A percentile compares a stretch with the other conserved stretches of the same genome.
phyloP scores from a whole-genome alignment of 2,329 filamentous ascomycete genomes.

The Pseudogymnoascus sp. region DNA sequence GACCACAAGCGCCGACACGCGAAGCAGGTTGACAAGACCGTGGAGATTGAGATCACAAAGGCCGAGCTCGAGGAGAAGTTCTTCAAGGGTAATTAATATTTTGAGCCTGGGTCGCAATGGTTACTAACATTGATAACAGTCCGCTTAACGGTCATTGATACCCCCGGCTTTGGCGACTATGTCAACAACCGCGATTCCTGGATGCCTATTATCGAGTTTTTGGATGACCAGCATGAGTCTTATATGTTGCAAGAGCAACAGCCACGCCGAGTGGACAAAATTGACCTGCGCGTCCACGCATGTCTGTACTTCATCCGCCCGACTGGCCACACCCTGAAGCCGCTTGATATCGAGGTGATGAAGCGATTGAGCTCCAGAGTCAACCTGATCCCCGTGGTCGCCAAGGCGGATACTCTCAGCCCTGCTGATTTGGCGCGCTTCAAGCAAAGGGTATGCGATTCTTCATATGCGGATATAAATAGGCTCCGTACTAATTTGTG shows the following conservation, averaged over 20 bases:
- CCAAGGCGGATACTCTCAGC: constrained; percentile 97
- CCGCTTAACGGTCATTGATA: constrained; percentile 97
- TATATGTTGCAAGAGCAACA: constrained; percentile 99
- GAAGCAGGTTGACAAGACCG: constrained; percentile 99
- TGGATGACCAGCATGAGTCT: constrained; percentile 99
- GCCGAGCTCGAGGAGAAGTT: constrained; percentile 99
- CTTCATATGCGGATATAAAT: not conserved
- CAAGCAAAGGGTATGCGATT: constrained; percentile 74
- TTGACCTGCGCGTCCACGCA: constrained; percentile 95
- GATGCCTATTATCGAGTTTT: constrained; percentile 99
- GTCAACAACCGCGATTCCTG: constrained; percentile 99
- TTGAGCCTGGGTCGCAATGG: not conserved
- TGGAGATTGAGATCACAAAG: constrained; percentile 99
- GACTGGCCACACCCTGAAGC: constrained; percentile 96
- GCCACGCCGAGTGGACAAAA: constrained; percentile 95
- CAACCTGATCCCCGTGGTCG: constrained; percentile 96
- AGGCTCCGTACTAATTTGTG: constrained; percentile 24
- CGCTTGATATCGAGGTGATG: constrained; percentile 99
- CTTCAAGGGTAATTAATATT: constrained; percentile 76
- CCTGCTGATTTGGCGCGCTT: constrained; percentile 85
- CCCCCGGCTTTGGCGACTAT: constrained; percentile 97
- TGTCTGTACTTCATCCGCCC: constrained; percentile 99
- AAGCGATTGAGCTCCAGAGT: constrained; percentile 97
- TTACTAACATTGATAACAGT: constrained; percentile 47
- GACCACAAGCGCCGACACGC: constrained; percentile 98